Base-by-base conservation (phyloP, 495 filamentous ascomycete species). In the Talaromyces stipitatus region DNA sequence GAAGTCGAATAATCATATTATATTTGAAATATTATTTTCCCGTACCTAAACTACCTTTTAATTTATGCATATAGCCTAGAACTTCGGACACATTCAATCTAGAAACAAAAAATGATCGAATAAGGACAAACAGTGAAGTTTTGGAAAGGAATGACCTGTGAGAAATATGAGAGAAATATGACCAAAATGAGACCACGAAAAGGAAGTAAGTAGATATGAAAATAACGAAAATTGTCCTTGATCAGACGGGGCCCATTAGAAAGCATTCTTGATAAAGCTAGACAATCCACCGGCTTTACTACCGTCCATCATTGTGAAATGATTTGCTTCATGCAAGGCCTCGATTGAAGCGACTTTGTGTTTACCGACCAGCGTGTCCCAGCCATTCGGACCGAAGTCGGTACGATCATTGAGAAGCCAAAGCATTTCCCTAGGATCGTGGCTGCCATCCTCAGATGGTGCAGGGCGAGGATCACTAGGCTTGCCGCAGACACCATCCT, bases 321-420 rank as follows among this genome's bases (percentile, higher is more conserved):
- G 56, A 28, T 58, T 58, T 14, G 28, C 56, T 9, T 33, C 48
- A 12, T 23, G 10, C 30, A 45, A 16, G 11, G 56, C 26, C 27
- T 51, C 48, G 26, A 52, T 52, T 11, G 16, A 43, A 28, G 33
- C 67, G 61, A 91, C 81, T 66, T 89, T 89, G 57, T 82, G 69
- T 11, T 71, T 58, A 30, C 86, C 85, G 24, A 90, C 71, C 20
- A 88, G 83, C 55, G 88, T 84, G 58, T 88, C 88, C 90, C 90
- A 95, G 36, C 83, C 78, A 69, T 91, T 89, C 41, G 86, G 82
- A 10, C 85, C 84, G 58, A 95, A 89, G 64, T 91, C 85, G 0
- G 84, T 82, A 38, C 88, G 77, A 72, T 92, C 87, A 66, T 90
- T 83, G 4, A 92, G 74, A 24, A 95, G 72, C 84, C 89, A 95